Base-by-base conservation (phyloP, 768 basidiomycete genomes). In the Psilocybe azurescens region DNA sequence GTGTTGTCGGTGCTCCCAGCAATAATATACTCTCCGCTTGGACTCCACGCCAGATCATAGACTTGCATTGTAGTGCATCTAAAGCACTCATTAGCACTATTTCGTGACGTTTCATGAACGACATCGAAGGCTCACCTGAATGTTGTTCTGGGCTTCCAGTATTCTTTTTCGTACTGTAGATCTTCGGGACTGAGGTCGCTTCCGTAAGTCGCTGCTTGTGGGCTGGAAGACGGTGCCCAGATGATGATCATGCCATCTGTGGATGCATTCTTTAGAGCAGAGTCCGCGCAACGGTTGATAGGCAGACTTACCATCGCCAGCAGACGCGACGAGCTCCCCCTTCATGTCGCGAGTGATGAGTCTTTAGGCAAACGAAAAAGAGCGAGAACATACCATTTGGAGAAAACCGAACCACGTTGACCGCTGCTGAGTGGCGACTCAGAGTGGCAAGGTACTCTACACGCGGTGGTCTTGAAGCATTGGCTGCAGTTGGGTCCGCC, bases 1-100 rank as follows among this genome's bases (percentile, higher is more conserved):
- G 89, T 90, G 67, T 98, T 98, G 74, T 99, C 97, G 7, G 97
- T 99, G 72, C 94, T 95, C 3, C 97, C 97, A n/a, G 95, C 90
- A 47, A 99, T 84, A 60, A 99, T 86, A 65, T 93, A 97, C 65
- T 96, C 93, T 33, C 97, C 95, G 16, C 91, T 90, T 0, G 97
- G 97, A 66, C 93, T 95, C 97, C 97, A 99, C 0, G 95, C 94
- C 28, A 99, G 81, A 71, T 99, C 97, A 74, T 99, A 99, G 5
- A 99, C 95, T 74, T 99, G 95, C 86, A 96, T 94, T 3, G 90
- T 89, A 1, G 95, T 93, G 67, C 93, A 94, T 60, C 95, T 97
- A n/a, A 14, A 36, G 16, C n/a, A 11, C 11, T 39, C 32, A n/a
- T 56, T 46, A 56, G 44, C 5, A 36, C 16, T 41, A 30, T 14